These are phyloP conservation scores for Rhododendron kiyosumense DNA, from an alignment of 148 eudicot species.

Conservation along the genomic window DNA sequence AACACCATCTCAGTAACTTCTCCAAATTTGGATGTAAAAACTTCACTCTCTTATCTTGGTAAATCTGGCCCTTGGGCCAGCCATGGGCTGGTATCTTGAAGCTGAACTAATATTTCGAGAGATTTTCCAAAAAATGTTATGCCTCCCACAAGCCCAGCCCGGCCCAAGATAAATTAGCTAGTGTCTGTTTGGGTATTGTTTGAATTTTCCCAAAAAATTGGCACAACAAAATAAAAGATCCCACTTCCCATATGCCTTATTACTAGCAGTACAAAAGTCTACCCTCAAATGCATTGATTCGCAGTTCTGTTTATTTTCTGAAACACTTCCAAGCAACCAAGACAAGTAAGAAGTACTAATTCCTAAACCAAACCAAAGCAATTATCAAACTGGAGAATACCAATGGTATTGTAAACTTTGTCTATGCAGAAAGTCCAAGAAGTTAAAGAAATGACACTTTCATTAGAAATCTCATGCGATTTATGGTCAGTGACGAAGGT, in stretches of 20 bases:
- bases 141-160: too few species aligned
- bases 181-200: too few species aligned
- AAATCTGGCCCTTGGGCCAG: background rate
- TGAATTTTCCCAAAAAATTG: too few species aligned
- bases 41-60: background rate
- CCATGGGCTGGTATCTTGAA: too few species aligned
- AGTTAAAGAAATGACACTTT: background rate
- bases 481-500: constrained; percentile 22
- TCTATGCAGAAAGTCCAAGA: background rate
- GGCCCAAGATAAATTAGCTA: too few species aligned
- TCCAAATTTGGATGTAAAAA: too few species aligned
- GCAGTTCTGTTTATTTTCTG: background rate
- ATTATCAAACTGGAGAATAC: background rate
- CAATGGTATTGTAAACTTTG: background rate
- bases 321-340: background rate
- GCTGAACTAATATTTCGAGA: background rate
- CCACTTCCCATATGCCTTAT: too few species aligned
- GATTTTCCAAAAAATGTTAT: background rate
- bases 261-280: background rate
- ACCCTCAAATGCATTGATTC: background rate
- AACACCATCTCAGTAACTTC: too few species aligned
- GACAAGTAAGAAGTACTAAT: background rate
- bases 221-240: too few species aligned
- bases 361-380: background rate
- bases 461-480: background rate